Conservation (phyloP, 129 eudicot genomes). For the Logfia minima region DNA sequence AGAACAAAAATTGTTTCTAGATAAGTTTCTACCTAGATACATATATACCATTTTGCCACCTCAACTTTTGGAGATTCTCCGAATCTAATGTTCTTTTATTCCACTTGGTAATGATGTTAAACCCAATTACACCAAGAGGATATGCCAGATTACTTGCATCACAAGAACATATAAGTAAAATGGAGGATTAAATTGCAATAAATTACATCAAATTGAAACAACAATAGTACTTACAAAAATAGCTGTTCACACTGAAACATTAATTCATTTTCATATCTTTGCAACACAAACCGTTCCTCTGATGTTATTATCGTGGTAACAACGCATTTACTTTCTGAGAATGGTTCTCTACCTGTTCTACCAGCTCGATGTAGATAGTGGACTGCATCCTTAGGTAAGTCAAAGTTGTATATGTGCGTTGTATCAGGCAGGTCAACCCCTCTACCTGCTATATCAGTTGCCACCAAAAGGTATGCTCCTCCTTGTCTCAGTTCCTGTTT, state of each 20-base stretch:
- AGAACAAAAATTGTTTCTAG: too few relatives aligned
- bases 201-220: background rate
- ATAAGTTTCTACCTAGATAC: too few relatives aligned
- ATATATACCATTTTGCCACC: too few relatives aligned
- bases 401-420: conserved; percentile 92
- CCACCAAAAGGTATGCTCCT: conserved; percentile 71
- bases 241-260: conserved; percentile 63
- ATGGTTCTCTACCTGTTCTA: conserved; percentile 94
- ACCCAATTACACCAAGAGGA: too few relatives aligned
- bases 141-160: too few relatives aligned
- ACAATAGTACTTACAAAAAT: conserved; percentile 33
- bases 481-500: conserved; percentile 71
- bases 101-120: too few relatives aligned
- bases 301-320: conserved; percentile 80
- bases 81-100: too few relatives aligned
- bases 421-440: conserved; percentile 95
- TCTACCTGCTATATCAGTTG: conserved; percentile 95
- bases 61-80: too few relatives aligned
- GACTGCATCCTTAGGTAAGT: conserved; percentile 87
- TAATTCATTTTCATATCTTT: conserved; percentile 76
- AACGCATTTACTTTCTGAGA: conserved; percentile 60
- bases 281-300: conserved; percentile 79
- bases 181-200: background rate
- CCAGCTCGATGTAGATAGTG: conserved; percentile 94
- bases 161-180: background rate